Evolutionary conservation across 495 filamentous ascomycete species (phyloP).

Genomic region (Aspergillus baeticus): DNA sequence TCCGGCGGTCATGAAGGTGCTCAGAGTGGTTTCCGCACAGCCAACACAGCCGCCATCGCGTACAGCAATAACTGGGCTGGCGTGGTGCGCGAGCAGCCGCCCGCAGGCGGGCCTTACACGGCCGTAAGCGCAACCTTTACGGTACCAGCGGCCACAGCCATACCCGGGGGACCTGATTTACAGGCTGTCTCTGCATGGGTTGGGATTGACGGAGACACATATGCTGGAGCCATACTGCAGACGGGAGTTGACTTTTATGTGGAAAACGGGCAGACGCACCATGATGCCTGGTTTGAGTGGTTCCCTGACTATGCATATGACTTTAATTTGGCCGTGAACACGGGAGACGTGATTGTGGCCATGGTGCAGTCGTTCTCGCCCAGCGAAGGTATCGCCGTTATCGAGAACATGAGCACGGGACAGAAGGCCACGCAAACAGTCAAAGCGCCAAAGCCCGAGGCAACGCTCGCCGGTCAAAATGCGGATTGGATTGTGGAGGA

Average conservation of each 20-base stretch:
- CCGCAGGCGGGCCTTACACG: constrained; percentile 45
- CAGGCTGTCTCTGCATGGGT: constrained; percentile 63
- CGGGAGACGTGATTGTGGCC: constrained; percentile 57
- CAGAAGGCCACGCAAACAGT: constrained; percentile 52
- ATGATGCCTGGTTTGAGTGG: constrained; percentile 67
- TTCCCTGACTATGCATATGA: constrained; percentile 56
- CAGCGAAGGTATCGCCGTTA: constrained; percentile 50
- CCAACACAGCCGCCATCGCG: constrained; percentile 28
- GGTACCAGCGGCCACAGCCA: constrained; percentile 50
- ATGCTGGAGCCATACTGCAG: constrained; percentile 56
- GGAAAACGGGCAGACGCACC: constrained; percentile 33
- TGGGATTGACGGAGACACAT: constrained; percentile 60
- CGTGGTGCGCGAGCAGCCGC: constrained; percentile 47
- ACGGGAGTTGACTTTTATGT: constrained; percentile 60
- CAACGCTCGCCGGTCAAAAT: constrained; percentile 45
- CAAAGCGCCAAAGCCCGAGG: constrained; percentile 30
- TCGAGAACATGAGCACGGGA: constrained; percentile 57
- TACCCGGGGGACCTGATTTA: constrained; percentile 21
- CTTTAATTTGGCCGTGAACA: constrained; percentile 52
- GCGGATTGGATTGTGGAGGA: constrained; percentile 70
- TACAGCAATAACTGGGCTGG: constrained; percentile 65
- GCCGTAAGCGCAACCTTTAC: constrained; percentile 55
- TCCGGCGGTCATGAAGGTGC: constrained; percentile 14
- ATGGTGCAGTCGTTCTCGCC: constrained; percentile 48
- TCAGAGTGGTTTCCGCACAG: constrained; percentile 18